phyloP scores from a whole-genome alignment of 202 grass and related monocot genomes.

The Carex arenaria region DNA sequence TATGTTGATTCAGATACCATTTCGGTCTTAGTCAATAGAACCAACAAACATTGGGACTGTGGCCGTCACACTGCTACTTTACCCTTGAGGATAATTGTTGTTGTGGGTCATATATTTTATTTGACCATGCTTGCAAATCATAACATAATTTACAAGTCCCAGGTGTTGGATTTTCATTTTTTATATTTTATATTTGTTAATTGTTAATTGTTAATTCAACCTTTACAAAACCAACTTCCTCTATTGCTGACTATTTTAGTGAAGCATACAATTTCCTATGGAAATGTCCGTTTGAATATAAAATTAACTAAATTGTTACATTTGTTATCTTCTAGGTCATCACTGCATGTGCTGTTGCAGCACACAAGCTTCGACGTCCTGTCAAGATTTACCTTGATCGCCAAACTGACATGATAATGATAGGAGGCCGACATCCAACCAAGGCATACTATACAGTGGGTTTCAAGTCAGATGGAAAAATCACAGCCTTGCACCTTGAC shows the following conservation, averaged over 20 bases:
- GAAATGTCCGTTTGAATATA: background rate
- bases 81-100: background rate
- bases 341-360: constrained; percentile 59
- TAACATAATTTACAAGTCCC: background rate
- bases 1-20: too few relatives aligned
- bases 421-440: constrained; percentile 80
- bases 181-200: background rate
- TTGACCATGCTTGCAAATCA: background rate
- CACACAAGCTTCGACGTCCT: constrained; percentile 59
- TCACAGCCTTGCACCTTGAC: constrained; percentile 62
- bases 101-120: background rate
- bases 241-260: background rate
- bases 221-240: background rate
- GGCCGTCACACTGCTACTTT: background rate
- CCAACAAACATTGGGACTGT: background rate
- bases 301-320: background rate
- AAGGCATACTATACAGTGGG: constrained; percentile 60
- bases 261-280: background rate
- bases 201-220: background rate
- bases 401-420: constrained; percentile 82
- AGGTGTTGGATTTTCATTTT: background rate
- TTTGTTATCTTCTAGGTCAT: constrained; percentile 37
- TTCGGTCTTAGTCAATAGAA: too few relatives aligned
- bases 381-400: constrained; percentile 79
- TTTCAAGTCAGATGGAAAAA: constrained; percentile 78